Base-by-base conservation (phyloP, 1,284 basidiomycete species). In the Sanghuangporus weigelae region DNA sequence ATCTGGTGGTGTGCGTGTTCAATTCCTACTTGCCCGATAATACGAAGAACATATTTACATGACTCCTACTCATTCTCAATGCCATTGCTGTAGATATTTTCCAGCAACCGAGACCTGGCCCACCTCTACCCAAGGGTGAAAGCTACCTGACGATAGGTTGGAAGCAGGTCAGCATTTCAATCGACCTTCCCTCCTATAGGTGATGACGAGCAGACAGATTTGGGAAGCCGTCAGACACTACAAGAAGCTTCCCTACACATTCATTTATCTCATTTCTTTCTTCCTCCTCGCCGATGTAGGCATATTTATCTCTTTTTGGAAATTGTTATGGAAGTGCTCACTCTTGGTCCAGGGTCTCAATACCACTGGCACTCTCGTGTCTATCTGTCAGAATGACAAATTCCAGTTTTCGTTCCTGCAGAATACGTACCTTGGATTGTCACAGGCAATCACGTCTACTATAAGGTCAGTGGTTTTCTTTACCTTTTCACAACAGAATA, bases 1-100 rank as follows among this genome's bases (percentile, higher is more conserved):
- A 87, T 89, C 59, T 93, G 86, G 85, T 93, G 87, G 91, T 93
- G 89, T 91, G 73, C 53, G 86, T 74, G 86, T 74, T 44, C 3
- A 31, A 31, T 31, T 31, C 26, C 26, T 31, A 31, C 26, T 31
- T 5, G 26, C 26, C 26, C 26, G 26, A 31, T 31, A 31, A 31
- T 3, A 2, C 26, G 26, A 31, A 5, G 26, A 31, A 31, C 26
- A 31, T 55, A 21, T 21, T n/a, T 55, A 54, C 5, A 53, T 46
- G 31, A 38, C n/a, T 11, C 0, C 39, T 35, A 26, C 19, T 39
- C 50, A 8, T 3, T 4, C 40, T 35, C 44, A 26, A 38, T 19
- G 0, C 7, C 16, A n/a, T 44, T 42, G 0, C 7, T 44, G 26
- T 26, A 66, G 65, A 54, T 50, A 83, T 92, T 61, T 89, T 85